Percentiles rank a stretch among this genome's conserved stretches.
These are phyloP conservation scores for Purshia tridentata DNA, from an alignment of 306 rosid genomes.

Conservation along the genomic window DNA sequence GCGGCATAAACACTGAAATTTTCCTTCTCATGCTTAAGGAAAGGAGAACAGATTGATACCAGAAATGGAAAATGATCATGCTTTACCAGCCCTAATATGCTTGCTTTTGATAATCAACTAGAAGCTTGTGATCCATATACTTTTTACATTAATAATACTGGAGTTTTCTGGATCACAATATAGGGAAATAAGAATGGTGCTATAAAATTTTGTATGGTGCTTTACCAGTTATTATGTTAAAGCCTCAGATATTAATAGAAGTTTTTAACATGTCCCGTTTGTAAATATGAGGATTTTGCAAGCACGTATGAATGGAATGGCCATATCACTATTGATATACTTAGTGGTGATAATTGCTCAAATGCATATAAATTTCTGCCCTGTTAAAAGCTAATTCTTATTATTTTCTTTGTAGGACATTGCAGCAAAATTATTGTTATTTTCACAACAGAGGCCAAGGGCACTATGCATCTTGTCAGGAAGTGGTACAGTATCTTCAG, in stretches of 20 bases:
- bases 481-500: slow-evolving; percentile 72
- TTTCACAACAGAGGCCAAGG: slow-evolving; percentile 88
- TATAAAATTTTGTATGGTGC: background rate
- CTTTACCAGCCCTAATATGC: background rate
- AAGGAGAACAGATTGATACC: background rate
- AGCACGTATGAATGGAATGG: background rate
- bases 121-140: background rate
- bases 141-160: background rate
- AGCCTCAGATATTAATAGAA: background rate
- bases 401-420: slow-evolving; percentile 65
- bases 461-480: slow-evolving; percentile 86
- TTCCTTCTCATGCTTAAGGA: background rate
- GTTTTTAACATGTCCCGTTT: background rate
- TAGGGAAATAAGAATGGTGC: background rate
- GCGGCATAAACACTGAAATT: background rate
- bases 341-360: background rate
- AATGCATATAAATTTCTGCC: background rate
- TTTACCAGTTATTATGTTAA: background rate
- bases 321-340: background rate
- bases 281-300: background rate
- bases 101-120: background rate
- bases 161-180: slow-evolving; percentile 1
- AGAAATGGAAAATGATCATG: background rate
- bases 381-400: background rate
- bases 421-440: slow-evolving; percentile 65